Evolutionary conservation across 208 protist species (phyloP), one percentile per base, ranked within the genome.

Genomic region (Porcisia deanei): DNA sequence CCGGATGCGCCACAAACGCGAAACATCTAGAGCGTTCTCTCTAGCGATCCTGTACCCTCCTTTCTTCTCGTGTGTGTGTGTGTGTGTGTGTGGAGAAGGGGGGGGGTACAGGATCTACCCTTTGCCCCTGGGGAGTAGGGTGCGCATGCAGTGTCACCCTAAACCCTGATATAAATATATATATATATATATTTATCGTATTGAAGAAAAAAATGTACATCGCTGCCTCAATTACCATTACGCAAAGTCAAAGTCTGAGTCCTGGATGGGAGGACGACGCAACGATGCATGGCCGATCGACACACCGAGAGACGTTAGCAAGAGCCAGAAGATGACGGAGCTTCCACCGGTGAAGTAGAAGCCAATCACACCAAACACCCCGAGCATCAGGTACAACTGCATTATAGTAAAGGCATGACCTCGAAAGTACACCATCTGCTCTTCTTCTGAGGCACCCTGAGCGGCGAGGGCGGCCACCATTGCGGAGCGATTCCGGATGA

Each of bases 341-440:
- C 89, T 96, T 34, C 94, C 94, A 55, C 82, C 84, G 9, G 85
- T 93, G 41, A 96, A 25, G 79, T 90, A 98, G 75, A 98, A 98
- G 12, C 75, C 66, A 20, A 97, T 39, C 3, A 91, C 55, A 30
- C 82, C 80, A 67, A 91, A 92, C 4, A 94, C 52, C 1, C 72
- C 59, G 57, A 98, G 73, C 47, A 88, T 81, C 7, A 88, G 45
- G 75, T 97, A 97, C 30, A 89, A 82, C 81, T 92, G 91, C 52
- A 77, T 80, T n/a, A 87, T 63, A 1, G 88, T 82, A 58, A 94
- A 88, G 39, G 43, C 47, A 14, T 70, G 63, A 39, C 54, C 73
- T 9, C 34, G 30, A 60, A 87, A 16, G 41, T 78, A 76, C 61
- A 96, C 77, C 75, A 67, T 45, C 71, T 87, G 63, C 25, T 83